Base-by-base conservation (phyloP, 2,329 filamentous ascomycete genomes). In the Phialemonium atrogriseum region DNA sequence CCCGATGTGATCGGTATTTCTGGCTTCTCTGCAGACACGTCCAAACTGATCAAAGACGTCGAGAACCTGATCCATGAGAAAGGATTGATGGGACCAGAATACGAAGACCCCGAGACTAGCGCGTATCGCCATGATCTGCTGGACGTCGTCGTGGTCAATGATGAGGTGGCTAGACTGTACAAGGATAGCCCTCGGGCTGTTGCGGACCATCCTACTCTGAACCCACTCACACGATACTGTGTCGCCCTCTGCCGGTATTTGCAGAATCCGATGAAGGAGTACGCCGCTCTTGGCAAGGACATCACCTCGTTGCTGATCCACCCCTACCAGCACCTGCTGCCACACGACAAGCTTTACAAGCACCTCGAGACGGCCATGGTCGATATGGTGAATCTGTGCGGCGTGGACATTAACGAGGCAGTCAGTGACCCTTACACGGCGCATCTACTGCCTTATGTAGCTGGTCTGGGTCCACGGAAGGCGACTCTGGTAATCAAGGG, bases 311-410 rank as follows among this genome's bases (percentile, higher is more conserved):
- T 98, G 38, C 74, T 79, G 13, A 95, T 95, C 58, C 87, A 95
- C 46, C 77, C 84, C 4, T 88, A 87, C 47, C 91, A 98, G 54
- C 82, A 88, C 39, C 73, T 95, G 18, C 70, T 98, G 10, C 82
- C 88, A 0, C 76, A 87, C 38, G 89, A 96, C 22, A 88, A 94
- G 61, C 69, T 98, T 23, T 64, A 80, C 40, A 87, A 84, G 53
- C 77, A 86, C 38, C 70, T 98, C 11, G 91, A 98, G 49, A 93
- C 84, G n/a, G 86, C 89, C 26, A 84, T 98, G 77, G 89, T 98
- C 9, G 91, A 98, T 53, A 94, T 94, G 72, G 91, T 98, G 45
- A 98, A 98, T 54, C 76, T 98, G 25, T 87, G 88, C 27, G 91
- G 91, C 50, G 85, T 98, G 22, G 85, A 96, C 48, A 82, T 98